Conservation (phyloP, 495 filamentous ascomycete genomes). For the Darksidea phi region DNA sequence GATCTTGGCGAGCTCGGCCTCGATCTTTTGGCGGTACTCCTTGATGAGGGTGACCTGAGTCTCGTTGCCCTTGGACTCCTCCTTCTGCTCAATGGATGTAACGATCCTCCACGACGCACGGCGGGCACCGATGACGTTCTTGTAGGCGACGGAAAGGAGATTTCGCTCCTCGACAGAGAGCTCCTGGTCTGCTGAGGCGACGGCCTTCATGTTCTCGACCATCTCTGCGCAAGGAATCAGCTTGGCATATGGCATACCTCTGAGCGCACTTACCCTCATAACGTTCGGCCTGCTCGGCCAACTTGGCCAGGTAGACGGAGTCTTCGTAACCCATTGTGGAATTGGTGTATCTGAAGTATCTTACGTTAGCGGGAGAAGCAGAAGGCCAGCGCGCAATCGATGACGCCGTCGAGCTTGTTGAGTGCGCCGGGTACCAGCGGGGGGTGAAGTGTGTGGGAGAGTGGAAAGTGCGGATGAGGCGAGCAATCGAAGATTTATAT, state of each 20-base stretch:
- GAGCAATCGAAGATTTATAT: too few relatives aligned
- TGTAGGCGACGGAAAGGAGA: slow-evolving; percentile 97
- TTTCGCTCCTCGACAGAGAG: slow-evolving; percentile 99
- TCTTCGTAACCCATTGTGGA: slow-evolving; percentile 98
- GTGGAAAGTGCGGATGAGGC: too few relatives aligned
- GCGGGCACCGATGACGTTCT: slow-evolving; percentile 98
- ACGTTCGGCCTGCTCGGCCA: slow-evolving; percentile 99
- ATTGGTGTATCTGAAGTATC: slow-evolving; percentile 18
- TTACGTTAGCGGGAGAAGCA: slow-evolving; percentile 8
- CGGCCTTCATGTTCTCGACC: slow-evolving; percentile 99
- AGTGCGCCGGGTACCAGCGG: background rate
- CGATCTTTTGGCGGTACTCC: slow-evolving; percentile 99
- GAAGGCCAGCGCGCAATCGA: background rate
- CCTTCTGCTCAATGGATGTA: slow-evolving; percentile 99
- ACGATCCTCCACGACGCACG: slow-evolving; percentile 99
- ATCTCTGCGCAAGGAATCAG: slow-evolving; percentile 65
- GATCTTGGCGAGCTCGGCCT: slow-evolving; percentile 97
- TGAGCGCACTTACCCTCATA: slow-evolving; percentile 80
- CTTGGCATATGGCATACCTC: background rate
- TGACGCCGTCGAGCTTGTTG: background rate
- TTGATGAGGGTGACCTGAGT: slow-evolving; percentile 91
- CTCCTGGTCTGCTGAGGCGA: slow-evolving; percentile 94
- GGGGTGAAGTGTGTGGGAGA: too few relatives aligned
- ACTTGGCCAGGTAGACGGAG: slow-evolving; percentile 98
- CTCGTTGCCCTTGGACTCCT: slow-evolving; percentile 99